These are phyloP conservation scores for Alternaria sp. DNA, from an alignment of 2,329 filamentous ascomycete species.

Conservation along the genomic window DNA sequence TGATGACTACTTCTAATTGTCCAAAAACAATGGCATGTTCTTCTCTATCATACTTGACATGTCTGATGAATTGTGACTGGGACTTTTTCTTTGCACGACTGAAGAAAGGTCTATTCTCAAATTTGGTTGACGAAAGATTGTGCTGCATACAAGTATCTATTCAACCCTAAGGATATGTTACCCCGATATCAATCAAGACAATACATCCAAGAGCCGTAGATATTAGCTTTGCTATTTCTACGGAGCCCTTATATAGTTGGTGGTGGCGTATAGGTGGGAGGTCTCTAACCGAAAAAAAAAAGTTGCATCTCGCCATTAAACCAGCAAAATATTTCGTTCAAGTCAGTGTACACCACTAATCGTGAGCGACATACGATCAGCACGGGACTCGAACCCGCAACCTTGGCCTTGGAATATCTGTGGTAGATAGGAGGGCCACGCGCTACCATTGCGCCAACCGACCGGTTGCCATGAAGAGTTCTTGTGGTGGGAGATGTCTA, in stretches of 20 bases:
- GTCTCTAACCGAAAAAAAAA: not conserved
- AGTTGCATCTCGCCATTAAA: not conserved
- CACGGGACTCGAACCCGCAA: constrained; percentile 48
- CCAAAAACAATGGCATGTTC: not conserved
- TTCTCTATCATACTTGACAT: not conserved
- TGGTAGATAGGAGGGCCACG: constrained; percentile 41
- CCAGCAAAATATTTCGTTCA: not conserved
- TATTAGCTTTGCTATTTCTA: not conserved
- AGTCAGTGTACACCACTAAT: not conserved
- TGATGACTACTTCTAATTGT: constrained; percentile 31
- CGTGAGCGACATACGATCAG: constrained; percentile 28
- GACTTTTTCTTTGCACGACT: not conserved
- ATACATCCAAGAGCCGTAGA: not conserved
- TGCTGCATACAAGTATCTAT: not conserved
- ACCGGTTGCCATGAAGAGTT: constrained; percentile 19
- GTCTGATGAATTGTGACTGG: not conserved
- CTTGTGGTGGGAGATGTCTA: not conserved
- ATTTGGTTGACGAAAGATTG: not conserved
- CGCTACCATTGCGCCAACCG: constrained; percentile 50
- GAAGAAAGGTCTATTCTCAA: not conserved
- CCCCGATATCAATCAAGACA: not conserved
- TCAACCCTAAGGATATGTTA: not conserved
- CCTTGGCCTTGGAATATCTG: constrained; percentile 39
- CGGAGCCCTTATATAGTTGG: not conserved
- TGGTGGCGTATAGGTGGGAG: not conserved